Evolutionary conservation across 2,329 filamentous ascomycete species (phyloP), one percentile per base, ranked within the genome.

Genomic region (Rhinocladiella mackenziei): DNA sequence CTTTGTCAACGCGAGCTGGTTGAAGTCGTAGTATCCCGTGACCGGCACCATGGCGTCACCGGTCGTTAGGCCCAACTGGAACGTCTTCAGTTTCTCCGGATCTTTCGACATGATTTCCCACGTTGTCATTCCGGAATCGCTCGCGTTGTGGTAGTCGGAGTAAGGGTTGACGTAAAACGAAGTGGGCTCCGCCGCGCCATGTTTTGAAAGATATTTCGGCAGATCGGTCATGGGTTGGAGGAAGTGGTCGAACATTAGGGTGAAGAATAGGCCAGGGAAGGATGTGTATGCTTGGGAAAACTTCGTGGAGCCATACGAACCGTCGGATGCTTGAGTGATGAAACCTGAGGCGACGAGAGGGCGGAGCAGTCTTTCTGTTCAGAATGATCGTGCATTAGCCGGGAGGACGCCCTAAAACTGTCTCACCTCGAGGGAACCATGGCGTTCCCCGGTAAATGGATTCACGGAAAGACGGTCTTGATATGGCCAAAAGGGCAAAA

Each of bases 61-160:
- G 6, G 22, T 29, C 11, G 30, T 38, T 14, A 61, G 58, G 19
- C 57, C 60, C 9, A 38, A 31, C 26, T 62, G 61, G 46, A 63
- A 57, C 5, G 48, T 53, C 17, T 57, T 37, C 14, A 62, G 43
- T n/a, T 56, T 48, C 5, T 52, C 50, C 7, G 59, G 57, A 29
- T 55, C 43, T n/a, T 53, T 26, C 15, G 34, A 44, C 15, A 62
- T 51, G 43, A 54, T 53, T 22, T 63, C 58, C 43, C 53, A 63
- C 38, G 60, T 44, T 22, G 39, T 46, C 25, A 38, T 10, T 2
- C 39, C 44, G 8, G 38, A 41, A 11, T 48, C 32, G 33, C 40
- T 41, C 3, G 39, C 34, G n/a, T 48, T 37, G 35, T 39, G 37
- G 19, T 43, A 34, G 19, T 43, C 32, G 20, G 37, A 37, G 29